Conservation (phyloP, 2,329 filamentous ascomycete genomes). For the Pyrenochaeta sp. region DNA sequence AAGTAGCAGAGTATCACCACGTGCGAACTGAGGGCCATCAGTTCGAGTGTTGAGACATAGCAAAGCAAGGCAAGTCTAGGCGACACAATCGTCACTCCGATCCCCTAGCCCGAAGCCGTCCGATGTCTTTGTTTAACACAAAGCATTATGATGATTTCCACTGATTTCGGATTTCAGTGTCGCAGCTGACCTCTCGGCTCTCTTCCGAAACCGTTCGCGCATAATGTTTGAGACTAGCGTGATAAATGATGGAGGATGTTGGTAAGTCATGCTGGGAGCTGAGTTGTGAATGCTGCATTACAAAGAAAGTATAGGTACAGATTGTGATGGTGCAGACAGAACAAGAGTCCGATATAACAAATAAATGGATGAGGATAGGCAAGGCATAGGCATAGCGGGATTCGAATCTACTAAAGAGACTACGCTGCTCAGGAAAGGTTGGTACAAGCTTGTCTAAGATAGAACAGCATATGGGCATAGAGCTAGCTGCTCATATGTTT, state of each 20-base stretch:
- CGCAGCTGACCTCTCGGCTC: slow-evolving; percentile 12
- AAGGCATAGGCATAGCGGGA: no score
- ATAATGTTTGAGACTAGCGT: neutral
- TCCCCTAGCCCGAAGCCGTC: neutral
- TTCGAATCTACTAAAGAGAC: no score
- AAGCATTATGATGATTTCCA: slow-evolving; percentile 1
- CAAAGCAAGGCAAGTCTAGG: neutral
- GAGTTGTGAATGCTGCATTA: neutral
- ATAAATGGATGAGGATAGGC: no score
- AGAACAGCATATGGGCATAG: no score
- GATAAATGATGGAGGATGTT: neutral
- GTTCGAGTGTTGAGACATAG: neutral
- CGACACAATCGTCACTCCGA: neutral
- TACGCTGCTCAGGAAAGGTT: no score
- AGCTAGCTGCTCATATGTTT: no score
- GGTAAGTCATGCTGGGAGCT: neutral
- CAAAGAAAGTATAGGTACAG: neutral
- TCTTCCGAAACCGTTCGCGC: slow-evolving; percentile 9
- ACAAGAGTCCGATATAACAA: no score
- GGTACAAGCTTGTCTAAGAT: no score
- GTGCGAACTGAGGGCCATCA: neutral
- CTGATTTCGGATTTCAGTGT: neutral
- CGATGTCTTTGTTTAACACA: slow-evolving; percentile 3
- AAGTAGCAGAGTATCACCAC: neutral
- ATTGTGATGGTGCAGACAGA: neutral